These are phyloP conservation scores for Oryza glaberrima DNA, from an alignment of 176 grass and related monocot species.

Conservation along the genomic window DNA sequence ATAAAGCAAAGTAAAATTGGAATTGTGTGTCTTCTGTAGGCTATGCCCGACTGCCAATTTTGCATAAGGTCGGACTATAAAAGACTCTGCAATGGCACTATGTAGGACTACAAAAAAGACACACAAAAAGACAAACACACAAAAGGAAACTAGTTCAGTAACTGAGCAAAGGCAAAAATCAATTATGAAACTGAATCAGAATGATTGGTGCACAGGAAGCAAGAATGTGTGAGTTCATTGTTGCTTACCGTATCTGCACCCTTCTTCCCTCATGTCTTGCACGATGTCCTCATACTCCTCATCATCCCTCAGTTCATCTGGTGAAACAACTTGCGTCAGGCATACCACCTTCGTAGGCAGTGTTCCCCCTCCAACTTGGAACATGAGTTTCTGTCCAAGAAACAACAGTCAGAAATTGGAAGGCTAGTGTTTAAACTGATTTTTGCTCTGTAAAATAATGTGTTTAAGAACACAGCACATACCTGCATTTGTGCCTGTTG, in stretches of 20 bases:
- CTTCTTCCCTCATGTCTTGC: slow-evolving; percentile 97
- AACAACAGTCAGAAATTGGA: slow-evolving; percentile 27
- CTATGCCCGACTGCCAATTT: slow-evolving; percentile 68
- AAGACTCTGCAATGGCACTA: slow-evolving; percentile 70
- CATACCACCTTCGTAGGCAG: slow-evolving; percentile 87
- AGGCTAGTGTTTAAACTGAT: not conserved
- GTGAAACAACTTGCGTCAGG: slow-evolving; percentile 73
- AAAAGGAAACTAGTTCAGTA: slow-evolving; percentile 65
- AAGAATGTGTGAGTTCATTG: not conserved
- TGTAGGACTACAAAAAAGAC: slow-evolving; percentile 67
- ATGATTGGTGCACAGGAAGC: slow-evolving; percentile 18
- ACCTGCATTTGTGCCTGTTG: slow-evolving; percentile 96
- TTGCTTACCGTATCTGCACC: slow-evolving; percentile 77
- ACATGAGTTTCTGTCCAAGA: slow-evolving; percentile 70
- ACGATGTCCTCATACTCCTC: slow-evolving; percentile 91
- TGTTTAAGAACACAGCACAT: not conserved
- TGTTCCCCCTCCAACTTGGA: slow-evolving; percentile 81
- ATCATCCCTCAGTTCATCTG: slow-evolving; percentile 90
- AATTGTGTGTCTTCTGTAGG: slow-evolving; percentile 56
- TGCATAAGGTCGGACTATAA: slow-evolving; percentile 72
- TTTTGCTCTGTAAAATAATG: not conserved
- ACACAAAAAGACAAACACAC: slow-evolving; percentile 63
- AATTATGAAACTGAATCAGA: slow-evolving; percentile 20
- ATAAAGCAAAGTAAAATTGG: slow-evolving; percentile 39
- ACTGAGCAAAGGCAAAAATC: slow-evolving; percentile 35